phyloP scores from a whole-genome alignment of 768 basidiomycete species.

The Boletus sp. region DNA sequence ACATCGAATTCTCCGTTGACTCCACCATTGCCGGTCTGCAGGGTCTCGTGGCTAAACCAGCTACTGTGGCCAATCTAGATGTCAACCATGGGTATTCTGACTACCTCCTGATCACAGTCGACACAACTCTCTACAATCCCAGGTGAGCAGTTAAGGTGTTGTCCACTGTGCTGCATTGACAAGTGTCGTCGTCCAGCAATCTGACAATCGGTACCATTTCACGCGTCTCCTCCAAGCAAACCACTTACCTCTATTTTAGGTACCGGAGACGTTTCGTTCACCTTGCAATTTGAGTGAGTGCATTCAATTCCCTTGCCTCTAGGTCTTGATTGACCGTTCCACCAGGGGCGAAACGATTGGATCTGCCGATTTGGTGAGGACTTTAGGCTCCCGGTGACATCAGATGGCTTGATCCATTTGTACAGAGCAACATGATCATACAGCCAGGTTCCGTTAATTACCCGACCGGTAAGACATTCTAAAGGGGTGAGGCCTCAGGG shows the following conservation, averaged over 20 bases:
- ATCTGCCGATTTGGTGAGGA: constrained; percentile 51
- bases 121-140: constrained; percentile 62
- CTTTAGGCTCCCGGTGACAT: background rate
- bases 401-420: constrained; percentile 1
- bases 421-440: constrained; percentile 54
- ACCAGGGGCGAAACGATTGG: constrained; percentile 53
- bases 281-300: constrained; percentile 53
- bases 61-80: constrained; percentile 55
- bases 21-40: constrained; percentile 62
- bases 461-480: constrained; percentile 42
- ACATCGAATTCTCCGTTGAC: constrained; percentile 58
- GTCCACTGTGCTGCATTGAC: constrained; percentile 1
- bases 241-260: constrained; percentile 46
- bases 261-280: constrained; percentile 63
- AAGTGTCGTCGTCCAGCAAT: constrained; percentile 24
- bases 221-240: background rate
- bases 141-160: constrained; percentile 37
- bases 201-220: constrained; percentile 35
- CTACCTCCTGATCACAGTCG: constrained; percentile 65
- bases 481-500: background rate
- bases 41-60: constrained; percentile 58
- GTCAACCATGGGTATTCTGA: constrained; percentile 66
- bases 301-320: background rate
- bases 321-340: background rate
- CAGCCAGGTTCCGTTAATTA: constrained; percentile 57